Base-by-base conservation (phyloP, 1,139 yeast species). In the Pichia norvegensis region DNA sequence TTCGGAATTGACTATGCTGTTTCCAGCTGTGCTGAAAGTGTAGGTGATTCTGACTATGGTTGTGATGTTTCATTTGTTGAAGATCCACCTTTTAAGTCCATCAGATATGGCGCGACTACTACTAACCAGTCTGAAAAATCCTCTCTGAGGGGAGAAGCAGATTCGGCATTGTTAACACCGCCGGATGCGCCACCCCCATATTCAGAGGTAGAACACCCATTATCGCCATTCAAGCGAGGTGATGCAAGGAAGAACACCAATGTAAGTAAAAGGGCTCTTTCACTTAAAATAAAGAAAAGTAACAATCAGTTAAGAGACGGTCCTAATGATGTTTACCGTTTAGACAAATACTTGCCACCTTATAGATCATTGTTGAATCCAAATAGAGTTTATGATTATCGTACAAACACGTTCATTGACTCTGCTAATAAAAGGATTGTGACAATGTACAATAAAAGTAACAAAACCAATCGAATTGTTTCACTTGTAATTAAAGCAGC, bases 301-400 rank as follows among this genome's bases (percentile, higher is more conserved):
- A 37, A 29, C 31, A 49, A 47, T 22, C 47, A 46, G 14, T 23
- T 41, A 14, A 46, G 42, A 33, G 43, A 45, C 19, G 43, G 25
- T 5, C 17, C 49, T 6, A 48, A 43, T 27, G 50, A 49, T 23
- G 45, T 40, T 29, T 56, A 57, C 33, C 58, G 55, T 35, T 46
- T 56, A 44, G 52, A 52, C 36, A 40, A 52, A 17, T 56, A 55
- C 43, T 48, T 62, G 19, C 65, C 66, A 4, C 66, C 66, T 2
- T 62, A 63, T 42, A 44, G 65, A 29, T 62, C 66, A 2, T 44
- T 63, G 38, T 47, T 63, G 27, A 56, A 62, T 23, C 66, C 66
- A 2, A 47, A 51, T 13, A 52, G 52, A 16, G 52, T 53, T 7
- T 63, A 57, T 47, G 66, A 63, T 47, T 62, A 63, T 45, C 50